A percentile compares a stretch with the other conserved stretches of the same genome.
phyloP scores from a whole-genome alignment of 176 grass and related monocot genomes.

The Triticum timopheevii region DNA sequence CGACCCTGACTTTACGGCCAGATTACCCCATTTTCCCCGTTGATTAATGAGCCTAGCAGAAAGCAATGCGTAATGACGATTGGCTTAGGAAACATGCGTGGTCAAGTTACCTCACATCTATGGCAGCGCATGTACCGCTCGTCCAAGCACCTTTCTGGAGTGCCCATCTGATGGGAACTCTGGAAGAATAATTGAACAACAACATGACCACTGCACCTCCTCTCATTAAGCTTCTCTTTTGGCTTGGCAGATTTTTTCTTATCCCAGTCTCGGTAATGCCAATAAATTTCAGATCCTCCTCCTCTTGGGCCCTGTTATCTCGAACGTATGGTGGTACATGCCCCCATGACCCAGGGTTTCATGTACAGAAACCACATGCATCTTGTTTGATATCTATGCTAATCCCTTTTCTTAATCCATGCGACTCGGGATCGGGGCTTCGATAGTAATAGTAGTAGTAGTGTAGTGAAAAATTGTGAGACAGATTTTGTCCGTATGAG shows the following conservation, averaged over 20 bases:
- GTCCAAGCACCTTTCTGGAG: slow-evolving; percentile 21
- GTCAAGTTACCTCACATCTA: slow-evolving; percentile 29
- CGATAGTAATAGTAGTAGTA: background rate
- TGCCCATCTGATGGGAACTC: slow-evolving; percentile 21
- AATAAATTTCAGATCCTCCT: slow-evolving; percentile 28
- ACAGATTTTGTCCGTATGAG: background rate
- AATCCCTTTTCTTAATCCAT: slow-evolving; percentile 34
- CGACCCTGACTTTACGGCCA: background rate
- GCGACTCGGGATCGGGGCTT: slow-evolving; percentile 2
- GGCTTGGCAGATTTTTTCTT: slow-evolving; percentile 19
- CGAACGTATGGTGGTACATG: slow-evolving; percentile 21
- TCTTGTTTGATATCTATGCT: slow-evolving; percentile 38
- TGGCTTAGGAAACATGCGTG: background rate
- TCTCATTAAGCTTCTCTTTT: slow-evolving; percentile 7
- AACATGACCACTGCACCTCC: background rate
- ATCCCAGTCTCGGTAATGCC: slow-evolving; percentile 9
- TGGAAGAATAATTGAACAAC: slow-evolving; percentile 17
- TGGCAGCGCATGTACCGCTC: slow-evolving; percentile 13
- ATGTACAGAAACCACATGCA: slow-evolving; percentile 15
- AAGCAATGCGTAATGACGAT: background rate
- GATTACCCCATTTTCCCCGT: background rate
- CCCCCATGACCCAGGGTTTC: slow-evolving; percentile 5
- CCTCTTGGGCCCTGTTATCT: slow-evolving; percentile 8
- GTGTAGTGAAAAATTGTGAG: background rate
- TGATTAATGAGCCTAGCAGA: background rate